A percentile compares a stretch with the other conserved stretches of the same genome.
phyloP scores from a whole-genome alignment of 1,139 yeast species.

The Taphrina communis region DNA sequence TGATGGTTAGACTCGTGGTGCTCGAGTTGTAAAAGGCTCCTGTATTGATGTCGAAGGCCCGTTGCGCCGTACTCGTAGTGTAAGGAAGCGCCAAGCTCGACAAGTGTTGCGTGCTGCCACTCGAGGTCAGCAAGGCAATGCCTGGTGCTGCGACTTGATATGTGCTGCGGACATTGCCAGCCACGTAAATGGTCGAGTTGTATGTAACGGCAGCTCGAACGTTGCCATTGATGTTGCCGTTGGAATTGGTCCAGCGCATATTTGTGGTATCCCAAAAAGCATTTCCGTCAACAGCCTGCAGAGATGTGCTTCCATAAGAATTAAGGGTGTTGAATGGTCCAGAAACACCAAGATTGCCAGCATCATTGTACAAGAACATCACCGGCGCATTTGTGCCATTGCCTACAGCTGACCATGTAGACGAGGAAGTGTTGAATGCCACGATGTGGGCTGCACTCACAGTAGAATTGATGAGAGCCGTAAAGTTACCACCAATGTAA shows the following conservation, averaged over 20 bases:
- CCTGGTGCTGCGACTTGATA: constrained; percentile 42
- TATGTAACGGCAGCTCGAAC: constrained; percentile 3
- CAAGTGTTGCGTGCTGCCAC: constrained; percentile 25
- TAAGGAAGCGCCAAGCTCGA: constrained; percentile 8
- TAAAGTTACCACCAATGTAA: constrained; percentile 55
- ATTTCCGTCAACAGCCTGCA: constrained; percentile 1
- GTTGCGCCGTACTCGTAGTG: not conserved
- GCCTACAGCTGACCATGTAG: constrained; percentile 48
- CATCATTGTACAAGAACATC: constrained; percentile 45
- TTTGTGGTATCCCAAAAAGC: constrained; percentile 34
- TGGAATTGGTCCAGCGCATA: constrained; percentile 14
- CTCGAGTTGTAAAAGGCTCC: constrained; percentile 39
- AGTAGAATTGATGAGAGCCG: constrained; percentile 49
- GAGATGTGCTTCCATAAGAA: not conserved
- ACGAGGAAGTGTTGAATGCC: constrained; percentile 49
- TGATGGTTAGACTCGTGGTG: constrained; percentile 26
- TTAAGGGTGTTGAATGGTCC: constrained; percentile 48
- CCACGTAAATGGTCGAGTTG: constrained; percentile 35
- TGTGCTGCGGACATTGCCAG: constrained; percentile 42
- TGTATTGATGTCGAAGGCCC: constrained; percentile 16
- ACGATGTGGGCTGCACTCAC: constrained; percentile 48
- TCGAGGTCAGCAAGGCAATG: constrained; percentile 38
- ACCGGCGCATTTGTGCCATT: constrained; percentile 50
- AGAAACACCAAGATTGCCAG: constrained; percentile 54
- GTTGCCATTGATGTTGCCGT: constrained; percentile 21